Evolutionary conservation across 305 asterid genomes (phyloP), one percentile per base, ranked within the genome.

Genomic region (Fraxinus latifolia): DNA sequence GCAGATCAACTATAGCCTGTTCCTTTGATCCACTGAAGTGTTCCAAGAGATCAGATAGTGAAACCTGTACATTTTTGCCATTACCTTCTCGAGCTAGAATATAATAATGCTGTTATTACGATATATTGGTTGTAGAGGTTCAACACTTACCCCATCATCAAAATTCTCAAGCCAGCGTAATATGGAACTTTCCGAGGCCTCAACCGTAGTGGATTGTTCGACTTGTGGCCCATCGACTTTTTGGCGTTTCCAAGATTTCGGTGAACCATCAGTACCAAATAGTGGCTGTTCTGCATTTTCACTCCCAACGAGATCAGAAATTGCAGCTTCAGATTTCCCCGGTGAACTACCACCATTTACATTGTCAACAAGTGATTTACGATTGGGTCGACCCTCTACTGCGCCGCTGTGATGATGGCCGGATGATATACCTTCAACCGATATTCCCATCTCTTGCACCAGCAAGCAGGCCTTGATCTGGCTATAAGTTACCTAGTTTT

Each of bases 1-100:
- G 87, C 82, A 95, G 77, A 78, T 90, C 84, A 60, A 85, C 78
- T 29, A 95, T 32, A 1, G 89, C 71, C 85, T 90, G 90, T 78
- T 91, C 87, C 4, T 83, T 87, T 17, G 98, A 89, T 68, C 96
- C 97, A 7, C 74, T 81, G 87, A 95, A 95, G 86, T 94, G 96
- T 85, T 83, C 87, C 93, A 91, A 7, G 15, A 95, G 42, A 78
- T 90, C 90, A 74, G 90, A 80, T 65, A 87, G 84, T 67, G 88
- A 42, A 72, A 89, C 97, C 99, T 94, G 96, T 88, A 87, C 31
- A 65, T 36, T 77, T 71, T 42, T 7, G 12, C 6, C 11, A 71
- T 53, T 9, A 80, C 3, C 73, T 53, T 62, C 50, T 78, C 47
- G n/a, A 60, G 32, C 74, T 55, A 42, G 21, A 78, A 36, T 5